Evolutionary conservation across 768 basidiomycete genomes (phyloP).

Genomic region (Lentinula lateritia): DNA sequence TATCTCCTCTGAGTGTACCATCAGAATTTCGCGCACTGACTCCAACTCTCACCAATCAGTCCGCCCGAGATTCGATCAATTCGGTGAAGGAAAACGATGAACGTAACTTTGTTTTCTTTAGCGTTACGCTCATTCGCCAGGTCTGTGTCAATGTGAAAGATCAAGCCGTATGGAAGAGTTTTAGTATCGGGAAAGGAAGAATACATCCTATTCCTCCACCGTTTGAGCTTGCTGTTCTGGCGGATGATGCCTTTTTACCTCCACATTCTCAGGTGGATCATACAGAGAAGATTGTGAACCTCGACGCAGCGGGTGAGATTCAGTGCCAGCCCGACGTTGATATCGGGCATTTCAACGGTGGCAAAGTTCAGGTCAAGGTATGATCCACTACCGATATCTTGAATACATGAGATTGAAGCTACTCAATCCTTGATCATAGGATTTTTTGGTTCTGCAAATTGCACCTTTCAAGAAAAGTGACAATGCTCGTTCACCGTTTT

Average conservation of each 20-base stretch:
- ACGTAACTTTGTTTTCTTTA: not conserved
- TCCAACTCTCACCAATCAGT: not conserved
- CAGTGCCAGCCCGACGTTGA: not conserved
- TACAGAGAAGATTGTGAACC: not conserved
- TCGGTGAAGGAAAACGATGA: not conserved
- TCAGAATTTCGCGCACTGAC: not conserved
- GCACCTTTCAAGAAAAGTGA: not conserved
- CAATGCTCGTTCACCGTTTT: not conserved
- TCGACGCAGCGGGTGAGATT: not conserved
- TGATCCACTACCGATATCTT: not conserved
- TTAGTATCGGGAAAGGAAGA: not conserved
- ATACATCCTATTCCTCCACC: not conserved
- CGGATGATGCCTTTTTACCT: not conserved
- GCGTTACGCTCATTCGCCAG: not conserved
- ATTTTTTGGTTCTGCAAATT: not conserved
- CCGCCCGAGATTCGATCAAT: not conserved
- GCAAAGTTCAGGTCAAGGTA: not conserved
- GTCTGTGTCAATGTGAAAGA: not conserved
- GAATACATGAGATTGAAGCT: not conserved
- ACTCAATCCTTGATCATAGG: not conserved
- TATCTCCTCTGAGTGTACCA: not conserved
- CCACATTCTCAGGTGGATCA: not conserved
- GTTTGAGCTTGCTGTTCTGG: not conserved
- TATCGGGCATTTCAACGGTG: not conserved
- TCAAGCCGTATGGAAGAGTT: not conserved